Evolutionary conservation across 2,329 filamentous ascomycete species (phyloP).

Genomic region (Nemania sp.): DNA sequence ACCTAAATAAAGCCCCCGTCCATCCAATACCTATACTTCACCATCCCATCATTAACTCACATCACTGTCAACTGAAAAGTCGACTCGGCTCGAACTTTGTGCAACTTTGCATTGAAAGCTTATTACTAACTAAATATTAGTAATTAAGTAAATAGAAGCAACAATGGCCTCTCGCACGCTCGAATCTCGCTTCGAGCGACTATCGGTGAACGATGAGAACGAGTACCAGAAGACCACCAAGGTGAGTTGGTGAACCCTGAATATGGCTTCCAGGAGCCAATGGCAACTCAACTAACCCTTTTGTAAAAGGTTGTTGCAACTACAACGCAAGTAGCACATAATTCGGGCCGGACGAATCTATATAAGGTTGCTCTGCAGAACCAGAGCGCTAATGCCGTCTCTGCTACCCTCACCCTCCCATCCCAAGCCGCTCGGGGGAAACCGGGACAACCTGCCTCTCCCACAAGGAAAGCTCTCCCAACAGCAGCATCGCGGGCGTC

Average conservation of each 20-base stretch:
- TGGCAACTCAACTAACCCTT: slow-evolving; percentile 54
- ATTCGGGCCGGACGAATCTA: slow-evolving; percentile 79
- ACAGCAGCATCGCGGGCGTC: slow-evolving; percentile 51
- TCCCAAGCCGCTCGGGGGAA: slow-evolving; percentile 73
- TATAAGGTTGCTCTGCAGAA: slow-evolving; percentile 88
- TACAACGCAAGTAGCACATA: slow-evolving; percentile 61
- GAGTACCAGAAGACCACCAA: slow-evolving; percentile 82
- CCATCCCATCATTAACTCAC: not conserved
- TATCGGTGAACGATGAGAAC: slow-evolving; percentile 92
- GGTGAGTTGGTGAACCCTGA: slow-evolving; percentile 61
- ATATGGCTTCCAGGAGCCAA: not conserved
- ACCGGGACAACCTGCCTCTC: slow-evolving; percentile 60
- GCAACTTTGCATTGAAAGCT: not conserved
- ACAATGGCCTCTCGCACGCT: slow-evolving; percentile 80
- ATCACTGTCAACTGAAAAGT: not conserved
- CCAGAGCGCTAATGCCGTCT: slow-evolving; percentile 74
- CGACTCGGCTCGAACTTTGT: not conserved
- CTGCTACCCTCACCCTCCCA: slow-evolving; percentile 72
- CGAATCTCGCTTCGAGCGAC: slow-evolving; percentile 88
- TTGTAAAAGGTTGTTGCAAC: slow-evolving; percentile 58
- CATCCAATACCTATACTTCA: no score
- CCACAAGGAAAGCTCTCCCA: slow-evolving; percentile 63
- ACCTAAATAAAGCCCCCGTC: no score
- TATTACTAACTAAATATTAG: not conserved
- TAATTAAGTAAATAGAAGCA: not conserved